Base-by-base conservation (phyloP, 768 basidiomycete genomes). In the Lactifluus subvellereus region DNA sequence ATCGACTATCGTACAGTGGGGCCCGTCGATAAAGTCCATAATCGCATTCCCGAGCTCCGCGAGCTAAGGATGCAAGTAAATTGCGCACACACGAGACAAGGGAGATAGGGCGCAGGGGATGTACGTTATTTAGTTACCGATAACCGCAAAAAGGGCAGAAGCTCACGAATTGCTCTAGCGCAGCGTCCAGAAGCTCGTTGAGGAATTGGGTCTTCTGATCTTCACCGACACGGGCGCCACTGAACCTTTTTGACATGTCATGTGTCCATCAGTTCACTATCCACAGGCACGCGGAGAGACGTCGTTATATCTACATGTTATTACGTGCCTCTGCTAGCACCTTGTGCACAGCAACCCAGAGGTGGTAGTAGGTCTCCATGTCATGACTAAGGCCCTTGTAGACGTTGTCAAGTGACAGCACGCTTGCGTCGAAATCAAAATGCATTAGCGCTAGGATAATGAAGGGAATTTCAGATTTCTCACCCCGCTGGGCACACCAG, bases 1-100 rank as follows among this genome's bases (percentile, higher is more conserved):
- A 69, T 85, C 82, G 52, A 87, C 70, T 55, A 80, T 80, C 18
- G 66, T 66, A 43, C 82, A 70, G 57, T 85, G 79, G 1, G 79
- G 78, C 0, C 82, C 84, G 4, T 74, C 67, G 49, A 74, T 75
- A n/a, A 76, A 72, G 60, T 80, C 77, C 53, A 78, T 68, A 56
- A 84, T 70, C 3, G 75, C 76, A 5, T 70, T 68, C 22, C 80
- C 81, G 30, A 85, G 67, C 67, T 84, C 81, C 57, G 82, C 76
- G 51, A 85, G 67, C 85, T 86, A 61, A 6, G 9, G 22, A 3
- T 3, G 6, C 9, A 27, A 30, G n/a, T 4, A 30, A 53, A 10
- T 40, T 51, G 50, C 6, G 30, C 43, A 16, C 5, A 18, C 35
- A 47, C 5, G 20, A 3, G 20, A 42, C 8, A 22, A 8, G 20